Evolutionary conservation across 371 early-diverging fungal species (phyloP).

Genomic region (Syncephalastrum racemosum): DNA sequence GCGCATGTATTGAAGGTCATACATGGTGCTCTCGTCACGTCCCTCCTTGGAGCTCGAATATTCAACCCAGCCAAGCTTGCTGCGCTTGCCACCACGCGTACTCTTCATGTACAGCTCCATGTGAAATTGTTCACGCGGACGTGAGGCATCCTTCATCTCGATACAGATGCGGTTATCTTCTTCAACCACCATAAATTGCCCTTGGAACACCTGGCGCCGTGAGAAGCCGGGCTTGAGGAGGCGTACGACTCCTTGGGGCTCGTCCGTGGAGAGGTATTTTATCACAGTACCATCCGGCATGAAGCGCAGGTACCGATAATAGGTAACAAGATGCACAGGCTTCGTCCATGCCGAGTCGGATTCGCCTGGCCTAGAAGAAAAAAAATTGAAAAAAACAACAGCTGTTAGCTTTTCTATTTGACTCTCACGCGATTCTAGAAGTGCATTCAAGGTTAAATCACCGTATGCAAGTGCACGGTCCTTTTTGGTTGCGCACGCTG

Average conservation of each 20-base stretch:
- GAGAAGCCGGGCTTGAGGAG: slow-evolving; percentile 19
- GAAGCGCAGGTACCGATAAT: slow-evolving; percentile 63
- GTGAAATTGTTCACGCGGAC: slow-evolving; percentile 33
- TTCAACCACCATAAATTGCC: slow-evolving; percentile 29
- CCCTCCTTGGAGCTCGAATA: slow-evolving; percentile 25
- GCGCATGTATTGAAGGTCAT: slow-evolving; percentile 21
- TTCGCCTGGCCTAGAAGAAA: slow-evolving; percentile 25
- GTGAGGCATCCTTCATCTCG: slow-evolving; percentile 21
- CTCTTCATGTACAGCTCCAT: slow-evolving; percentile 36
- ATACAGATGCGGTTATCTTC: slow-evolving; percentile 13
- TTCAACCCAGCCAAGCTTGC: slow-evolving; percentile 57
- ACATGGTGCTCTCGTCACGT: slow-evolving; percentile 19
- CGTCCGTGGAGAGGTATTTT: slow-evolving; percentile 41
- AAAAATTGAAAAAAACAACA: not conserved
- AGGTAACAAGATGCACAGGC: slow-evolving; percentile 56
- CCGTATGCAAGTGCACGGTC: not conserved
- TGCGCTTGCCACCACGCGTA: slow-evolving; percentile 48
- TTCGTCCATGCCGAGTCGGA: slow-evolving; percentile 47
- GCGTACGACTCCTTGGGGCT: slow-evolving; percentile 38
- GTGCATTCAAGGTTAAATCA: not conserved
- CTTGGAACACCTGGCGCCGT: slow-evolving; percentile 39
- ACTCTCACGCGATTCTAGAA: too few species aligned
- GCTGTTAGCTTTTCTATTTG: too few species aligned
- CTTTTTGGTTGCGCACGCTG: not conserved
- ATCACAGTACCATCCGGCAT: slow-evolving; percentile 46